These are phyloP conservation scores for Lyophyllum decastes DNA, from an alignment of 768 basidiomycete genomes.

Conservation along the genomic window DNA sequence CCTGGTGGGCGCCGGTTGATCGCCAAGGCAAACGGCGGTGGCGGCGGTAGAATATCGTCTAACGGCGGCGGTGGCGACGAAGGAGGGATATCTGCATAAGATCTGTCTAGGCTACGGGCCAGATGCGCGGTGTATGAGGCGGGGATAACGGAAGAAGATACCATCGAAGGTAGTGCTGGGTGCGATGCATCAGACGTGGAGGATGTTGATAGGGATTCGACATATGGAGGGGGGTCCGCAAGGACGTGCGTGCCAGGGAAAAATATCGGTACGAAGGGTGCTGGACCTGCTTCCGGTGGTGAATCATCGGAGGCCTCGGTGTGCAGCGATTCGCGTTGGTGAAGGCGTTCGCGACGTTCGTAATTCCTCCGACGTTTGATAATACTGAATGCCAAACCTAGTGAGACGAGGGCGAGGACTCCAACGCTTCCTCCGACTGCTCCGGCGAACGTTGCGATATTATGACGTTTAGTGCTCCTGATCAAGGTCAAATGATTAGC, in stretches of 20 bases:
- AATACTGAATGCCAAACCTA: conserved; percentile 53
- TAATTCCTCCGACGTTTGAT: conserved; percentile 45
- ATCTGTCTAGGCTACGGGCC: conserved; percentile 5
- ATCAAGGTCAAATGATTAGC: neutral
- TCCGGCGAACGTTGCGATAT: conserved; percentile 52
- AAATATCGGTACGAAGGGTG: conserved; percentile 55
- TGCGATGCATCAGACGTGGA: conserved; percentile 14
- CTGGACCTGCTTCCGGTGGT: conserved; percentile 45
- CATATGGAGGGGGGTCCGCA: conserved; percentile 40
- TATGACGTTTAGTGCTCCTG: conserved; percentile 29
- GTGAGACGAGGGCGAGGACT: conserved; percentile 45
- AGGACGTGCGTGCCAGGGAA: conserved; percentile 52
- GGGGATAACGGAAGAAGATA: neutral
- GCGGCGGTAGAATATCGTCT: conserved; percentile 7
- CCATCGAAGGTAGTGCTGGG: neutral
- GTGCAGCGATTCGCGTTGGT: conserved; percentile 20
- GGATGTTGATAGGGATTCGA: conserved; percentile 24
- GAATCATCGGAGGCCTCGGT: conserved; percentile 35
- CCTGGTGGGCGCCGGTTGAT: neutral
- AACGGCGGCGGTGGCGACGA: conserved; percentile 22
- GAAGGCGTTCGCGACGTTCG: conserved; percentile 34
- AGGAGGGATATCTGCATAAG: conserved; percentile 34
- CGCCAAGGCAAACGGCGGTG: conserved; percentile 7
- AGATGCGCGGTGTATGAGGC: neutral
- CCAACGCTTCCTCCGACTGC: conserved; percentile 54